Percentiles rank a stretch among this genome's conserved stretches.
phyloP scores from a whole-genome alignment of 768 basidiomycete species.

The Candolleomyces eurysporus region DNA sequence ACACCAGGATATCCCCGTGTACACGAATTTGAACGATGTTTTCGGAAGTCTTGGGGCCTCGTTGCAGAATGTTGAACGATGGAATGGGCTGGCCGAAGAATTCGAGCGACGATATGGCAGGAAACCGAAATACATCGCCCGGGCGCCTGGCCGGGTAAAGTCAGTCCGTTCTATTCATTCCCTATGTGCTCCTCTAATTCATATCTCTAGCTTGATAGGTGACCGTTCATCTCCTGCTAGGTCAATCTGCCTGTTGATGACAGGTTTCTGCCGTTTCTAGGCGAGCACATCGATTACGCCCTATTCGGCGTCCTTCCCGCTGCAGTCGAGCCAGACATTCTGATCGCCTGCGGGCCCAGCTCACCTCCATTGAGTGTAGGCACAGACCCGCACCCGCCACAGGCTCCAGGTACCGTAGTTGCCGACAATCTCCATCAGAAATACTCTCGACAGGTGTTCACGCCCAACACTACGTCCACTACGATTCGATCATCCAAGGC shows the following conservation, averaged over 20 bases:
- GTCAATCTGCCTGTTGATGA: not conserved
- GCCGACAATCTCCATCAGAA: constrained; percentile 44
- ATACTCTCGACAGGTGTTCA: constrained; percentile 59
- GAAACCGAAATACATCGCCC: constrained; percentile 65
- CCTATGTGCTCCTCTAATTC: constrained; percentile 1
- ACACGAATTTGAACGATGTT: constrained; percentile 53
- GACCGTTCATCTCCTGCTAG: constrained; percentile 4
- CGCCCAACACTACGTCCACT: constrained; percentile 23
- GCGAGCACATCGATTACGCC: constrained; percentile 84
- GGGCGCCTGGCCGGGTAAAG: constrained; percentile 85
- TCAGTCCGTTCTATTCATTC: constrained; percentile 27
- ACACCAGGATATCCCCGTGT: constrained; percentile 58
- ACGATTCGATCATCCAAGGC: not conserved
- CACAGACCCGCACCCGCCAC: not conserved
- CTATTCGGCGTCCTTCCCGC: constrained; percentile 82
- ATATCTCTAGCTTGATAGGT: constrained; percentile 42
- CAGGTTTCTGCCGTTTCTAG: constrained; percentile 29
- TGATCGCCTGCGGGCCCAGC: constrained; percentile 67
- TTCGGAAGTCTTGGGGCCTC: constrained; percentile 54
- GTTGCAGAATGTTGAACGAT: constrained; percentile 55
- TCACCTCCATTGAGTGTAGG: not conserved
- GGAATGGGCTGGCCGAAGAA: constrained; percentile 58
- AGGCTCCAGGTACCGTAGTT: not conserved
- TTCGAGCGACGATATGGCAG: constrained; percentile 64
- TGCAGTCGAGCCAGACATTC: constrained; percentile 82